Percentiles rank a stretch among this genome's conserved stretches.
phyloP scores from a whole-genome alignment of 345 rosid genomes.

The Physaria fendleri region DNA sequence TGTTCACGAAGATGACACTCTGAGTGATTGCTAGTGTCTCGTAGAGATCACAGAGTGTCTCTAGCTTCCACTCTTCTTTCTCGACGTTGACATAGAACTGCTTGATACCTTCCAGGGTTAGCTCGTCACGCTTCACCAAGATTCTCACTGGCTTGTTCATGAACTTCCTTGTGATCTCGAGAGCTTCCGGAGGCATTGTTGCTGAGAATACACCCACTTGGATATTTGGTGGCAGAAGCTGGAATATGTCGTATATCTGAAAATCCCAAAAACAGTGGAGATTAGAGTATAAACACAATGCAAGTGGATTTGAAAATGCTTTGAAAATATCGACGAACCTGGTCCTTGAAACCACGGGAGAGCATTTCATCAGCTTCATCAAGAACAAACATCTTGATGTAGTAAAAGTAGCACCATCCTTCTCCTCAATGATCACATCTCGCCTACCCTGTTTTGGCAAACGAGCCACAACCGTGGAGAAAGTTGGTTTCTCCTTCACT shows the following conservation, averaged over 20 bases:
- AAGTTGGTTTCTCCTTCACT: no score
- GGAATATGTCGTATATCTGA: conserved; percentile 85
- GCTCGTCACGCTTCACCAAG: conserved; percentile 84
- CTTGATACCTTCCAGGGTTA: conserved; percentile 89
- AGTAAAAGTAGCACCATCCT: no score
- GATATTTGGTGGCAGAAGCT: conserved; percentile 61
- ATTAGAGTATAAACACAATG: neutral
- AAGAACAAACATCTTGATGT: conserved; percentile 83
- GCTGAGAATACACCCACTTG: conserved; percentile 92
- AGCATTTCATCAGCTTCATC: conserved; percentile 99
- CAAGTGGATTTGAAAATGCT: neutral
- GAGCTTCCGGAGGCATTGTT: conserved; percentile 91
- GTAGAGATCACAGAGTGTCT: conserved; percentile 72
- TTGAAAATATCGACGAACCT: conserved; percentile 35
- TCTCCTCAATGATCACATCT: no score
- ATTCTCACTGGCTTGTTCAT: conserved; percentile 87
- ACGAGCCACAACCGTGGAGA: no score
- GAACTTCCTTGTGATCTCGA: conserved; percentile 87
- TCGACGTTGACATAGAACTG: conserved; percentile 75
- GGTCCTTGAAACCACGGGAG: conserved; percentile 92
- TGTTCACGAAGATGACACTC: conserved; percentile 85
- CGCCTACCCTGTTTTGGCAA: no score
- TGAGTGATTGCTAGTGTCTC: conserved; percentile 86
- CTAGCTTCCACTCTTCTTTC: conserved; percentile 85
- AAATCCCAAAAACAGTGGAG: no score